Percentiles rank a stretch among this genome's conserved stretches.
These are phyloP conservation scores for Aegilops speltoides DNA, from an alignment of 176 grass and related monocot species.

Conservation along the genomic window DNA sequence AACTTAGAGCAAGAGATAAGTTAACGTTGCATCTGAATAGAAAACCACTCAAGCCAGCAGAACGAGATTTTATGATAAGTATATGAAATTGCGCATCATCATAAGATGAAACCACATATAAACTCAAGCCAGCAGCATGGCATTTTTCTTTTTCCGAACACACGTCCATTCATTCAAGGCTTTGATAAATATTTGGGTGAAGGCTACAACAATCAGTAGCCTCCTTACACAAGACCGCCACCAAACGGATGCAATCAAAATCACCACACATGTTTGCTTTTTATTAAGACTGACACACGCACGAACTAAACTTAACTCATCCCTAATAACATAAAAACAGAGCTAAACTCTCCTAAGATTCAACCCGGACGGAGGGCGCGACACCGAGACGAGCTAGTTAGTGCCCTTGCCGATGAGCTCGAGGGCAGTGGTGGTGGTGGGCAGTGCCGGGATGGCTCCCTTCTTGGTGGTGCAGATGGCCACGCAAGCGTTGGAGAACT, in stretches of 20 bases:
- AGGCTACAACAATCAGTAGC: not conserved
- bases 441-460: conserved; percentile 87
- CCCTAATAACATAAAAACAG: not conserved
- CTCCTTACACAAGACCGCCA: not conserved
- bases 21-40: too few species aligned
- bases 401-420: conserved; percentile 52
- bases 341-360: not conserved
- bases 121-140: too few species aligned
- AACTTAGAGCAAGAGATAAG: too few species aligned
- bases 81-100: too few species aligned
- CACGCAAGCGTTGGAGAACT: conserved; percentile 75
- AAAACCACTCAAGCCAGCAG: too few species aligned
- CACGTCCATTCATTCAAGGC: not conserved
- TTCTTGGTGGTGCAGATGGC: conserved; percentile 88
- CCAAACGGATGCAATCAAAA: not conserved
- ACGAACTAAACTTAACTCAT: not conserved
- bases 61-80: too few species aligned
- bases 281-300: conserved; percentile 20
- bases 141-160: too few species aligned
- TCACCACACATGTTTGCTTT: not conserved
- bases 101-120: too few species aligned
- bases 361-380: not conserved
- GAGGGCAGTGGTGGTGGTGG: conserved; percentile 35
- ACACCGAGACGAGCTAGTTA: conserved; percentile 26
- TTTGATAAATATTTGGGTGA: not conserved